Conservation (phyloP, 495 filamentous ascomycete species). For the Penicillium daleae region DNA sequence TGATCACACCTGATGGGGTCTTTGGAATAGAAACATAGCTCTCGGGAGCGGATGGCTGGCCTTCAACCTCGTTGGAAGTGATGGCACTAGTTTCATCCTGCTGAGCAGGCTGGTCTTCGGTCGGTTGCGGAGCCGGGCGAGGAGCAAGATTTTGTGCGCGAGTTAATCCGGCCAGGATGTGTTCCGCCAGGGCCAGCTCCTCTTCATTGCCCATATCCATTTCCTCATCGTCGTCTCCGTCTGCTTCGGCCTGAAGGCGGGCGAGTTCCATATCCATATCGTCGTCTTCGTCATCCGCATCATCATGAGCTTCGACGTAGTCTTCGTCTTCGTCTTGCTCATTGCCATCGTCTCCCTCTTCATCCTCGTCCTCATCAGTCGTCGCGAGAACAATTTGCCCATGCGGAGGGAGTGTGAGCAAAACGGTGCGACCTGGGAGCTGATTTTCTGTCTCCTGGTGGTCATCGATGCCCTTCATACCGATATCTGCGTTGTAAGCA, state of each 20-base stretch:
- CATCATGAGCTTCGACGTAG: slow-evolving; percentile 49
- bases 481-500: slow-evolving; percentile 82
- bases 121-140: slow-evolving; percentile 13
- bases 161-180: slow-evolving; percentile 55
- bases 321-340: slow-evolving; percentile 49
- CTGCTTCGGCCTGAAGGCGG: slow-evolving; percentile 35
- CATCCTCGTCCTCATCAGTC: slow-evolving; percentile 48
- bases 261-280: slow-evolving; percentile 30
- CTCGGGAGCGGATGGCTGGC: slow-evolving; percentile 26
- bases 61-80: slow-evolving; percentile 19
- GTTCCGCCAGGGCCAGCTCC: slow-evolving; percentile 69
- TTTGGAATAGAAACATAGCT: slow-evolving; percentile 43
- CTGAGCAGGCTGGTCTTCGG: slow-evolving; percentile 64
- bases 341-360: slow-evolving; percentile 52
- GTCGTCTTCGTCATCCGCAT: slow-evolving; percentile 51
- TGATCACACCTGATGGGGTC: slow-evolving; percentile 38
- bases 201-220: slow-evolving; percentile 57
- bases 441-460: slow-evolving; percentile 61
- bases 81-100: slow-evolving; percentile 30
- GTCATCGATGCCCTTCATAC: slow-evolving; percentile 86
- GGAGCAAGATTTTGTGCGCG: slow-evolving; percentile 13
- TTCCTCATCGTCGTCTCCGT: slow-evolving; percentile 39
- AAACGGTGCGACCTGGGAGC: slow-evolving; percentile 38
- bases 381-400: slow-evolving; percentile 49
- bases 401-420: slow-evolving; percentile 43